Base-by-base conservation (phyloP, 2,329 filamentous ascomycete genomes). In the Epichloe typhina region DNA sequence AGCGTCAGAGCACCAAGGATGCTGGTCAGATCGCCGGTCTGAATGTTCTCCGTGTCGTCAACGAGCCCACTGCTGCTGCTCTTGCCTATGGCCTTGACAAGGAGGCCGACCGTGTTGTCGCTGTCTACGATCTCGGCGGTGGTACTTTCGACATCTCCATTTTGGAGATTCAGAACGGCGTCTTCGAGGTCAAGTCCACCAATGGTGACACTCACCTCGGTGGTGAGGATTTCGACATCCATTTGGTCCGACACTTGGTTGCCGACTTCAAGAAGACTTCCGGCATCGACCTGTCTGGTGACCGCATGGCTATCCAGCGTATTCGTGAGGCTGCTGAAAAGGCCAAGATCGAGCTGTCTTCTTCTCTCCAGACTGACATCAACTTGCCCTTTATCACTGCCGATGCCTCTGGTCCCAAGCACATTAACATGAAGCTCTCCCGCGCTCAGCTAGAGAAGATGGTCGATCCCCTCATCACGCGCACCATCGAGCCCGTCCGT, bases 81-180 rank as follows among this genome's bases (percentile, higher is more conserved):
- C 82, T 97, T 60, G 91, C 91, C 56, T 97, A 97, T 66, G 91
- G 91, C 74, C 80, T 96, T 48, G 90, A 96, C 75, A 96, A 95
- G 80, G 86, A 93, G 70, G 79, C 82, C 56, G 89, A 96, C 74
- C 81, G 86, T 58, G 74, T 95, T 54, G 86, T 96, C 64, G 89
- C 90, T 61, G 90, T 97, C 69, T 97, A 95, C 77, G 90, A 97
- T 84, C 80, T 97, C 63, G 90, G 90, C 75, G 90, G 90, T 81
- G 90, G 90, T 82, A 97, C 90, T 61, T 97, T 97, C 73, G 91
- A 97, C 88, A 94, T 97, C 72, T 96, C 90, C 57, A 84, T 96
- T 56, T 84, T 97, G 15, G 89, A 95, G 74, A 96, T 97, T 66
- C 89, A 95, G 75, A 89, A 89, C 72, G 91, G 91, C 70, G 90